Evolutionary conservation across 208 protist species (phyloP), one percentile per base, ranked within the genome.

Genomic region (Naegleria gruberi): DNA sequence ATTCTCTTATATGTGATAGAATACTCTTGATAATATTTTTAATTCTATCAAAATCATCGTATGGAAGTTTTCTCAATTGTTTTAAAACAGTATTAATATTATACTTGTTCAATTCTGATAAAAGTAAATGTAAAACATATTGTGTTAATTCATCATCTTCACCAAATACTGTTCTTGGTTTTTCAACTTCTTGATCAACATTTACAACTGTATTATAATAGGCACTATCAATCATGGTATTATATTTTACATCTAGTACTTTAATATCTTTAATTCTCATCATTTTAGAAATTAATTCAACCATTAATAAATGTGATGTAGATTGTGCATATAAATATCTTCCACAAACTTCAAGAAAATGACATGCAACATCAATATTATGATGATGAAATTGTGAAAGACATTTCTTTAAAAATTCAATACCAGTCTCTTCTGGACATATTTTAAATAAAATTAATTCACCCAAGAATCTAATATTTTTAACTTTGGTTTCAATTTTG

Each of bases 361-460:
- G 87, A 37, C 94, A 96, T n/a, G 93, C 91, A n/a, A 95, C 90
- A 83, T 96, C 94, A 0, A 96, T 94, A 73, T 96, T 96, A 45
- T 94, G 93, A 81, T 95, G 92, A 40, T 81, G 57, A 34, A 96
- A 96, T 51, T 96, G 92, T 89, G 96, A 91, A 19, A 96, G 90
- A 87, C 92, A 94, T 34, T 91, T 57, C 73, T 91, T 91, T 12
- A 95, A 89, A 45, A 89, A 95, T 23, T 89, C 17, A 51, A 96
- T 92, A 44, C 92, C 91, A 4, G 90, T 57, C 15, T 81, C 42
- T 26, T 34, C 45, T 30, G 91, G 90, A 6, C 89, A 44, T 23
- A 96, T 51, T 4, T 85, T 55, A 43, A 95, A 95, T 57, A 95
- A 96, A 23, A 85, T 89, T 30, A 96, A 89, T 47, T 96, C 94